Evolutionary conservation across 2,329 filamentous ascomycete species (phyloP).

Genomic region (Aspergillus sp.): DNA sequence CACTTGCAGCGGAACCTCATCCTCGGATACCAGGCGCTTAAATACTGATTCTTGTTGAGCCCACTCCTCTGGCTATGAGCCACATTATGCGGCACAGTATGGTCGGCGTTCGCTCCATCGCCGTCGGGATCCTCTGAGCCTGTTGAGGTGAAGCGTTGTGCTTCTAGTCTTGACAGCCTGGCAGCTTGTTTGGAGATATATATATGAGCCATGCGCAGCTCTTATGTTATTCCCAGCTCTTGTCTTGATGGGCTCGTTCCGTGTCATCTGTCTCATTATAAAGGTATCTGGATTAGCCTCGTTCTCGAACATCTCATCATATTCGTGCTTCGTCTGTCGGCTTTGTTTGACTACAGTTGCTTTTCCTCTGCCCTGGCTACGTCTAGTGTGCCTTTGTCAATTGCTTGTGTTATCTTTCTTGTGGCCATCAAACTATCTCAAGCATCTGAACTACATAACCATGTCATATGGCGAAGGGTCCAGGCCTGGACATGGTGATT

Average conservation of each 20-base stretch:
- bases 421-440: no score
- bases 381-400: no score
- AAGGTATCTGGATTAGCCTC: conserved; percentile 1
- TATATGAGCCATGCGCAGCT: conserved; percentile 16
- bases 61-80: conserved; percentile 17
- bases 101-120: conserved; percentile 18
- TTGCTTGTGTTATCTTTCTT: no score
- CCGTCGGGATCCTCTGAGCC: conserved; percentile 22
- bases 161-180: conserved; percentile 19
- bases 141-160: conserved; percentile 21
- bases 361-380: no score
- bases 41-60: conserved; percentile 26
- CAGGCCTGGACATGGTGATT: conserved; percentile 11
- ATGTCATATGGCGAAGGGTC: not conserved
- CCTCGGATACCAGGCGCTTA: conserved; percentile 22
- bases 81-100: conserved; percentile 21
- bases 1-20: conserved; percentile 14
- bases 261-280: no score
- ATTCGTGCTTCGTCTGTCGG: no score
- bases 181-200: no score
- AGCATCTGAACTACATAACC: not conserved
- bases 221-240: conserved; percentile 11
- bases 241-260: no score
- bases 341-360: no score
- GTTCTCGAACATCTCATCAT: no score